These are phyloP conservation scores for Skeletonema potamos DNA, from an alignment of 108 stramenopile genomes.

Conservation along the genomic window DNA sequence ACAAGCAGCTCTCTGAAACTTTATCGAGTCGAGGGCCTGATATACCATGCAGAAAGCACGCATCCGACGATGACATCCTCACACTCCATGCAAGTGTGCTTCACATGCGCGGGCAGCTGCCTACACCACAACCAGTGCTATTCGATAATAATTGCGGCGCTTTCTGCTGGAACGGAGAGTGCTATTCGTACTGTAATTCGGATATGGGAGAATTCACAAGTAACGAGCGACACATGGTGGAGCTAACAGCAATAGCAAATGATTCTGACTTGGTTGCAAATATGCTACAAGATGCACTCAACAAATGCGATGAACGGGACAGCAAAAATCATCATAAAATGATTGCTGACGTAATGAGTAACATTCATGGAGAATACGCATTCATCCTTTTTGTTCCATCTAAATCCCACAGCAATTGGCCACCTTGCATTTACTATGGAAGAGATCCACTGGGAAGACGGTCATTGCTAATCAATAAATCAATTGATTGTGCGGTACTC, in stretches of 20 bases:
- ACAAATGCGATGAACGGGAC: not conserved
- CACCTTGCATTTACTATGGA: slow-evolving; percentile 53
- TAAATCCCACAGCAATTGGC: slow-evolving; percentile 2
- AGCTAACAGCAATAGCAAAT: slow-evolving; percentile 10
- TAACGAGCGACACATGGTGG: slow-evolving; percentile 21
- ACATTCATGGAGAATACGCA: slow-evolving; percentile 50
- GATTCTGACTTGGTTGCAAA: slow-evolving; percentile 40
- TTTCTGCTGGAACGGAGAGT: slow-evolving; percentile 86
- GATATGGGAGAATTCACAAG: not conserved
- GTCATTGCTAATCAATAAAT: slow-evolving; percentile 56
- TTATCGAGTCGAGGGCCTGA: slow-evolving; percentile 42
- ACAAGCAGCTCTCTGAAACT: slow-evolving; percentile 17
- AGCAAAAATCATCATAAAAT: slow-evolving; percentile 4
- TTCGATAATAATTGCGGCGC: slow-evolving; percentile 36
- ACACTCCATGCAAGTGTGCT: slow-evolving; percentile 65
- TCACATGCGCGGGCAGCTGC: slow-evolving; percentile 56
- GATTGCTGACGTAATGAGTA: slow-evolving; percentile 18
- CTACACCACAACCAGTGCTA: slow-evolving; percentile 51
- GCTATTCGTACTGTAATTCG: slow-evolving; percentile 47
- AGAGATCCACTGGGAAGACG: slow-evolving; percentile 71
- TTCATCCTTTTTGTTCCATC: slow-evolving; percentile 40
- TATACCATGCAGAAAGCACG: slow-evolving; percentile 13
- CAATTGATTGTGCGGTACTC: slow-evolving; percentile 16
- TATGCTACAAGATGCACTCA: slow-evolving; percentile 20
- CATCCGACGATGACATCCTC: not conserved